A percentile compares a stretch with the other conserved stretches of the same genome.
These are phyloP conservation scores for Botrytis fabae DNA, from an alignment of 2,329 filamentous ascomycete genomes.

Conservation along the genomic window DNA sequence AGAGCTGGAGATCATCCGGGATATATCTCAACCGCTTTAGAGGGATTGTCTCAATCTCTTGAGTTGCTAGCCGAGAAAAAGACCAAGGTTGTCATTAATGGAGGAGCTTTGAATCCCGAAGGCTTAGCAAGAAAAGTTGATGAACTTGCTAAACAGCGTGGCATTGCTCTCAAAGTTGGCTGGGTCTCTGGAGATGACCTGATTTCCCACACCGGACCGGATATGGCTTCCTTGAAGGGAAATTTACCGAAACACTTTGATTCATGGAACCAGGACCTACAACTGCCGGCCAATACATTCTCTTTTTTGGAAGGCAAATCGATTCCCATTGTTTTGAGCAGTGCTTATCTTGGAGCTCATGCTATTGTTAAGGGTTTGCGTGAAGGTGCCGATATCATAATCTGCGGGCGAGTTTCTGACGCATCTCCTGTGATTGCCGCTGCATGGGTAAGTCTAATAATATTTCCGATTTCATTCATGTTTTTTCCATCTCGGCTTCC, in stretches of 20 bases:
- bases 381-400: conserved; percentile 1
- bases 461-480: background rate
- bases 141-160: background rate
- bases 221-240: background rate
- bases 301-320: background rate
- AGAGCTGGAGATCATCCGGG: background rate
- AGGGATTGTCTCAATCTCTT: background rate
- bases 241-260: background rate
- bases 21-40: background rate
- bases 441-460: background rate
- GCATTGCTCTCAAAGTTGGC: background rate
- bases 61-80: background rate
- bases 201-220: background rate
- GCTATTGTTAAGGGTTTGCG: background rate
- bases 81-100: background rate
- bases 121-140: background rate
- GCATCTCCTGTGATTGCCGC: background rate
- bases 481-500: background rate
- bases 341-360: background rate
- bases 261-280: background rate
- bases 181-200: conserved; percentile 1
- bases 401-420: background rate
- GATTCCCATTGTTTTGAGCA: background rate
- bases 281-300: background rate
- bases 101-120: background rate